Conservation (phyloP, 306 rosid genomes). For the Heteromeles arbutifolia region DNA sequence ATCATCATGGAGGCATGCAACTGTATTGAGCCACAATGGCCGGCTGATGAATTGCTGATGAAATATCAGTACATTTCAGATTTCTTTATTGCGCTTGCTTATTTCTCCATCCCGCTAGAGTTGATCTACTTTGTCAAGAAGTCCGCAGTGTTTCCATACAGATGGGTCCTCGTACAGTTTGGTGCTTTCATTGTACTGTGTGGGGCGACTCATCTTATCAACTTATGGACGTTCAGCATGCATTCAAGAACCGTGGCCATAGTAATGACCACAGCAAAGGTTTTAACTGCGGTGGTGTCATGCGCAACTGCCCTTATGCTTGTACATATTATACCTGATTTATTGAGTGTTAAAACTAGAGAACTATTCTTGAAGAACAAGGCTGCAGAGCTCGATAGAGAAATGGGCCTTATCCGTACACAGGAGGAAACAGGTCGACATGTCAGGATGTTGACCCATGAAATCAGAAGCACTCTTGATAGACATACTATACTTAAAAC, state of each 20-base stretch:
- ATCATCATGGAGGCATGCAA: slow-evolving; percentile 55
- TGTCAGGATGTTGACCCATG: slow-evolving; percentile 79
- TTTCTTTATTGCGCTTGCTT: slow-evolving; percentile 68
- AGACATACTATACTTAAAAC: slow-evolving; percentile 69
- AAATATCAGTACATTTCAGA: slow-evolving; percentile 74
- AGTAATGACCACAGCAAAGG: slow-evolving; percentile 67
- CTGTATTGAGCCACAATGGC: slow-evolving; percentile 64
- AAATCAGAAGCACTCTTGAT: slow-evolving; percentile 75
- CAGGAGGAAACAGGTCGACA: slow-evolving; percentile 83
- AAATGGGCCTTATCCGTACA: slow-evolving; percentile 72
- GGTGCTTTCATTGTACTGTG: slow-evolving; percentile 81
- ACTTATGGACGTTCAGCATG: slow-evolving; percentile 54
- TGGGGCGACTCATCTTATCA: slow-evolving; percentile 79
- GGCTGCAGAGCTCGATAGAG: slow-evolving; percentile 80
- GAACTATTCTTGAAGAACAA: slow-evolving; percentile 70
- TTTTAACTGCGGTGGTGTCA: slow-evolving; percentile 73
- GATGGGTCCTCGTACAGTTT: slow-evolving; percentile 87
- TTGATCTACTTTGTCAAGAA: slow-evolving; percentile 75
- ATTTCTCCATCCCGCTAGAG: slow-evolving; percentile 77
- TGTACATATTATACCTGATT: slow-evolving; percentile 75
- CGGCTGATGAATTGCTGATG: slow-evolving; percentile 65
- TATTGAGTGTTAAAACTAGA: slow-evolving; percentile 69
- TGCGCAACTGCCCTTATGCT: slow-evolving; percentile 80
- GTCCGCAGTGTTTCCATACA: slow-evolving; percentile 70
- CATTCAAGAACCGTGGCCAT: slow-evolving; percentile 63